Conservation (phyloP, 139 green algal genomes). For the Pseudopediastrum boryanum region DNA sequence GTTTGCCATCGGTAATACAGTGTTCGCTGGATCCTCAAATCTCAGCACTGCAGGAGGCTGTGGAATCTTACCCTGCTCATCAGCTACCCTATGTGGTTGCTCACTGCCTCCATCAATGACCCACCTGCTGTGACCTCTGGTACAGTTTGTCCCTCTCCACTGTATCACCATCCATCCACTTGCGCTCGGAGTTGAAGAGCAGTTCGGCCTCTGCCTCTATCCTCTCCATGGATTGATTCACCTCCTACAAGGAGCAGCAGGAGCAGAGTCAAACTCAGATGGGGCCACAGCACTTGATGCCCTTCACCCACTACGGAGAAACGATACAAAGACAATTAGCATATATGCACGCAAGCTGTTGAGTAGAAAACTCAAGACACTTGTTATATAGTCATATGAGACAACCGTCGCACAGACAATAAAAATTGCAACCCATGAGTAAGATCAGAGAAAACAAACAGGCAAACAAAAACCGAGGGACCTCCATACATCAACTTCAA, state of each 20-base stretch:
- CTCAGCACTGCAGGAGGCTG: too few relatives aligned
- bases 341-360: background rate
- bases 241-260: slow-evolving; percentile 43
- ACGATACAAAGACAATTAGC: background rate
- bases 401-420: background rate
- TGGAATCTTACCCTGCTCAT: too few relatives aligned
- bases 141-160: slow-evolving; percentile 67
- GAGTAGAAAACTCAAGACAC: background rate
- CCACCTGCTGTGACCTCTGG: slow-evolving; percentile 51
- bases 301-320: too few relatives aligned
- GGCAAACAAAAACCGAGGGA: too few relatives aligned
- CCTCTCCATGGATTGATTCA: slow-evolving; percentile 54
- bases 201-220: slow-evolving; percentile 74
- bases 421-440: background rate
- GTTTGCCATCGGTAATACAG: too few relatives aligned
- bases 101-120: too few relatives aligned
- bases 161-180: slow-evolving; percentile 40
- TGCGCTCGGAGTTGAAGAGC: slow-evolving; percentile 40
- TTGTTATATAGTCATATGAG: background rate
- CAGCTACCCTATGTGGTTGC: too few relatives aligned
- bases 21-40: too few relatives aligned
- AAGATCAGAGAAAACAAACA: too few relatives aligned
- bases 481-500: too few relatives aligned
- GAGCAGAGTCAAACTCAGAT: background rate
- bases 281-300: background rate